A percentile compares a stretch with the other conserved stretches of the same genome.
These are phyloP conservation scores for Evansstolkia leycettana DNA, from an alignment of 495 filamentous ascomycete species.

Conservation along the genomic window DNA sequence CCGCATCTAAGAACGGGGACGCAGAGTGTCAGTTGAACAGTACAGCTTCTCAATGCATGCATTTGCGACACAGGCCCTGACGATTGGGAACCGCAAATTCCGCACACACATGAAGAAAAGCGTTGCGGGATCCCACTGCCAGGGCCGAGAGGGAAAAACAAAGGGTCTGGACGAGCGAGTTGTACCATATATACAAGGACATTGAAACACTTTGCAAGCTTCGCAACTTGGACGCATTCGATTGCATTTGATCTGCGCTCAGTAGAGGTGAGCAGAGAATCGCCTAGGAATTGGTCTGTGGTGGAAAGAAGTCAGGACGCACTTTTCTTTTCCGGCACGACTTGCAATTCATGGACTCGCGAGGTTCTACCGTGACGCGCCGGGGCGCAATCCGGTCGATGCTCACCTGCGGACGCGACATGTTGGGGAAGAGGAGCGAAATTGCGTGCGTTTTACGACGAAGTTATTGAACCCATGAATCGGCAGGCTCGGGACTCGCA, in stretches of 20 bases:
- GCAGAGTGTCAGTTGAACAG: not conserved
- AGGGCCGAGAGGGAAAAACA: slow-evolving; percentile 1
- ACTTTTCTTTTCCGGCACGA: slow-evolving; percentile 85
- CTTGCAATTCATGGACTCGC: slow-evolving; percentile 91
- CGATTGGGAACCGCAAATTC: not conserved
- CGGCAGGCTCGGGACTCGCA: too few species aligned
- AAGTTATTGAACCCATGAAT: too few species aligned
- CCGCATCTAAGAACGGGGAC: slow-evolving; percentile 47
- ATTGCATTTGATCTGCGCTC: slow-evolving; percentile 72
- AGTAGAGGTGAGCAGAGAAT: too few species aligned
- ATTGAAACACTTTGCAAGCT: slow-evolving; percentile 79
- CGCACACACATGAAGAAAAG: slow-evolving; percentile 1
- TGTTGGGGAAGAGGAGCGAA: slow-evolving; percentile 2
- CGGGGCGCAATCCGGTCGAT: slow-evolving; percentile 71
- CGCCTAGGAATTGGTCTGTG: too few species aligned
- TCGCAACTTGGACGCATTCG: slow-evolving; percentile 72
- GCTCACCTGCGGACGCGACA: slow-evolving; percentile 67
- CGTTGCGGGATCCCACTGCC: too few species aligned
- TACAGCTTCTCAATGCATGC: not conserved
- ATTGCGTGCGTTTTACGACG: too few species aligned
- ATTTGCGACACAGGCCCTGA: too few species aligned
- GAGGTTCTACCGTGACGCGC: slow-evolving; percentile 59
- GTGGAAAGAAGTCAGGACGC: slow-evolving; percentile 1
- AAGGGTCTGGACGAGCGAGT: not conserved
- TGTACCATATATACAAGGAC: slow-evolving; percentile 77